Base-by-base conservation (phyloP, 2,329 filamentous ascomycete species). In the Claviceps sp. region DNA sequence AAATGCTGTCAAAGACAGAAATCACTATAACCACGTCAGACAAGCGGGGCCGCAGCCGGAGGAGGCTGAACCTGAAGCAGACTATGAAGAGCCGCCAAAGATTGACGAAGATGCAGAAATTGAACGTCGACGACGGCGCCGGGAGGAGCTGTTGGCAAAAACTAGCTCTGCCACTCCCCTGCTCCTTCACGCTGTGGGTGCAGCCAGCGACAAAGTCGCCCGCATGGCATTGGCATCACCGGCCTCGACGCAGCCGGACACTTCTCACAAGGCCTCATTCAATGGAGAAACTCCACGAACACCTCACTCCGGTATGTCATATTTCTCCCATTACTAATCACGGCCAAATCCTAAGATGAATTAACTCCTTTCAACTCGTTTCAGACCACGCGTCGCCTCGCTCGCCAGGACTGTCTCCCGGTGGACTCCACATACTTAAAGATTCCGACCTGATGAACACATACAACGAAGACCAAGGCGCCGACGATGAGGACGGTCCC, bases 91-190 rank as follows among this genome's bases (percentile, higher is more conserved):
- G 57, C 71, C 76, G 52, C 74, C 81, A 59, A 74, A 78, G n/a
- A 65, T 89, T 59, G 85, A 94, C 65, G 87, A 94, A 70, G 86
- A 85, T 56, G 83, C 86, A 58, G 77, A 91, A 62, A 86, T 95
- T 61, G 87, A 94, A 66, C 84, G 89, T 61, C 85, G 90, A 52
- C 85, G 89, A 30, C 89, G 85, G 64, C 81, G 86, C 54, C 84
- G 90, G 58, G 87, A 93, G 70, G 87, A 88, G 57, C 85, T 95
- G 57, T 80, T 89, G 64, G 85, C 87, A 65, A 94, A 89, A 71
- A 85, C 89, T 61, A 82, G 81, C 58, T 82, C 84, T 61, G 78
- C 82, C 50, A 83, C 84, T 48, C 85, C 87, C 50, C 74, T 91
- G 61, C 77, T 87, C 55, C 80, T 91, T 56, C 83, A 90, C 68